Percentiles rank a stretch among this genome's conserved stretches.
These are phyloP conservation scores for Chernovozyma sophiae-reginae DNA, from an alignment of 1,139 yeast species.

Conservation along the genomic window DNA sequence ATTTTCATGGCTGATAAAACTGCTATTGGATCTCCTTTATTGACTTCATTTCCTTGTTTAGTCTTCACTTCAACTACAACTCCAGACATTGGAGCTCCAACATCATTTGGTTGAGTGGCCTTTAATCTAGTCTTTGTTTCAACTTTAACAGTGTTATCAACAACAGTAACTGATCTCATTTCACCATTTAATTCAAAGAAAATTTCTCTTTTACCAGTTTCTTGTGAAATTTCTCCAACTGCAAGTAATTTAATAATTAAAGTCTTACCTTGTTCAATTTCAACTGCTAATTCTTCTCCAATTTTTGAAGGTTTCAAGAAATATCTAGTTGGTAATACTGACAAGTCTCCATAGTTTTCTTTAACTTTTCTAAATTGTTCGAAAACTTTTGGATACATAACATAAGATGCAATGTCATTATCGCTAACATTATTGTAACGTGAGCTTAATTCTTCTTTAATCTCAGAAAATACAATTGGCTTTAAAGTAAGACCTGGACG, in stretches of 20 bases:
- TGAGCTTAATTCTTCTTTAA: constrained; percentile 66
- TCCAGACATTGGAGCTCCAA: constrained; percentile 99
- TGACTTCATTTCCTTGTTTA: constrained; percentile 80
- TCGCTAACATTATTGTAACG: constrained; percentile 67
- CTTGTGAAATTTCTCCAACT: constrained; percentile 78
- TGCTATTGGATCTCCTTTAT: constrained; percentile 95
- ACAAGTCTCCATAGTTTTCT: constrained; percentile 85
- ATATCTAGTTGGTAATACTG: constrained; percentile 87
- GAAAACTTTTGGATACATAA: constrained; percentile 97
- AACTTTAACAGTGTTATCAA: constrained; percentile 80
- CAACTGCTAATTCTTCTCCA: constrained; percentile 85
- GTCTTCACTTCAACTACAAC: constrained; percentile 93
- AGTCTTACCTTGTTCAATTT: constrained; percentile 92
- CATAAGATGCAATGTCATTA: constrained; percentile 88
- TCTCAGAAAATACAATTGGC: constrained; percentile 72
- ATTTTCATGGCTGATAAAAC: constrained; percentile 98
- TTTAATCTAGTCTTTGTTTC: constrained; percentile 85
- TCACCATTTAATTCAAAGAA: constrained; percentile 98
- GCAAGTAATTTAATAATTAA: constrained; percentile 90
- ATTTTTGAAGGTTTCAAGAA: constrained; percentile 83
- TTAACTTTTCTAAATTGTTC: constrained; percentile 74
- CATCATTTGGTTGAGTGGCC: constrained; percentile 89
- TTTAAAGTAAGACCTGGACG: constrained; percentile 90
- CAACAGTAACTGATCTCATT: constrained; percentile 90
- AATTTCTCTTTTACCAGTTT: constrained; percentile 91